Base-by-base conservation (phyloP, 768 basidiomycete species). In the Amanita inopinata region DNA sequence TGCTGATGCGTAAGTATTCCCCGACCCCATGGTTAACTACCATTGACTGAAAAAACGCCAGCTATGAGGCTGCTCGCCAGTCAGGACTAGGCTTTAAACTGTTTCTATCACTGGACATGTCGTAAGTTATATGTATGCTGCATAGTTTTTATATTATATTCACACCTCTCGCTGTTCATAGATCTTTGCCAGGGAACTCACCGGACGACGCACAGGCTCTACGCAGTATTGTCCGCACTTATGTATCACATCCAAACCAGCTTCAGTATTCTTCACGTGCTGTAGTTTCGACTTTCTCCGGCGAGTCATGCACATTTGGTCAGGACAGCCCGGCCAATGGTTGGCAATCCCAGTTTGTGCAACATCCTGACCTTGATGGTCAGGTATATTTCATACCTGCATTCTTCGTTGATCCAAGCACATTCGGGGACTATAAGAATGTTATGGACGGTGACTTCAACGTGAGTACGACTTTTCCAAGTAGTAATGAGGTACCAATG, bases 71-170 rank as follows among this genome's bases (percentile, higher is more conserved):
- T 23, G 80, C 81, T 3, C 53, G 54, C 12, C 62, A 70, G 37
- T 68, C 69, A 18, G 69, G 66, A 12, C 62, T 72, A 7, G 63
- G 65, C 38, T 86, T 87, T 66, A 78, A 82, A 55, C 62, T 89
- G 38, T 87, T 86, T 61, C 52, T 88, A 46, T 85, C 81, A 10
- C 73, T 88, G 37, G 86, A 89, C 53, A 86, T 85, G 85, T 63
- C 76, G 78, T 82, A 51, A 51, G 68, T 70, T 40, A 5, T 34
- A 17, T 10, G 37, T 18, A 37, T 18, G 28, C 2, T 33, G 30
- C 3, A 42, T 23, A 31, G 9, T 23, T 17, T 9, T 34, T n/a
- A 27, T 38, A 18, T 17, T 4, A 27, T 5, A 30, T 25, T 37
- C 18, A 28, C 38, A 19, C 49, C 34, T 10, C 31, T 15, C 19